Evolutionary conservation across 2,329 filamentous ascomycete species (phyloP).

Genomic region (Penicillium sp.): DNA sequence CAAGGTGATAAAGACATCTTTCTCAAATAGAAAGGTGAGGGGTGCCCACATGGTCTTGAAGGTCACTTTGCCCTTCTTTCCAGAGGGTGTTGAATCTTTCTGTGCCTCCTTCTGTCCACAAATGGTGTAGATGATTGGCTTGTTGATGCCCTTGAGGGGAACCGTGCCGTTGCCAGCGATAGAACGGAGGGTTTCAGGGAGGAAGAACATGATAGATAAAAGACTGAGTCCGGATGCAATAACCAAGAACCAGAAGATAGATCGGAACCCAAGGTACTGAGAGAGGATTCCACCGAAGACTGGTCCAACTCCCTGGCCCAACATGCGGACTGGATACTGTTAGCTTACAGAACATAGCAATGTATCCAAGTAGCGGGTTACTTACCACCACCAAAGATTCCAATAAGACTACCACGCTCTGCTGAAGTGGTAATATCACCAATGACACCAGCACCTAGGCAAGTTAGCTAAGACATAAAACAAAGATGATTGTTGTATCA

Average conservation of each 20-base stretch:
- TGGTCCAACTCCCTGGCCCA: slow-evolving; percentile 48
- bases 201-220: slow-evolving; percentile 41
- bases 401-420: slow-evolving; percentile 42
- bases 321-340: slow-evolving; percentile 36
- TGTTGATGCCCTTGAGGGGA: slow-evolving; percentile 40
- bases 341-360: neutral
- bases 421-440: slow-evolving; percentile 40
- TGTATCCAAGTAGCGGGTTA: neutral
- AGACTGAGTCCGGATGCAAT: slow-evolving; percentile 37
- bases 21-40: slow-evolving; percentile 44
- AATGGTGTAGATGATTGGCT: slow-evolving; percentile 40
- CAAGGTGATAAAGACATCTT: slow-evolving; percentile 47
- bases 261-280: slow-evolving; percentile 38
- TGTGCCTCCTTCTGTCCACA: slow-evolving; percentile 20
- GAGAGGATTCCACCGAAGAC: slow-evolving; percentile 42
- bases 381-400: slow-evolving; percentile 40
- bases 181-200: slow-evolving; percentile 49
- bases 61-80: slow-evolving; percentile 29
- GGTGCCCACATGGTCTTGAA: slow-evolving; percentile 39
- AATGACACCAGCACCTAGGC: slow-evolving; percentile 40
- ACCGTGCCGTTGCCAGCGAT: slow-evolving; percentile 47
- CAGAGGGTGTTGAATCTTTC: slow-evolving; percentile 12
- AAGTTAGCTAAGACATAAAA: neutral
- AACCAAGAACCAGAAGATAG: slow-evolving; percentile 46
- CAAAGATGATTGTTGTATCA: neutral